Conservation (phyloP, 192 early-diverging fungal species). For the Gorgonomyces haynaldii region DNA sequence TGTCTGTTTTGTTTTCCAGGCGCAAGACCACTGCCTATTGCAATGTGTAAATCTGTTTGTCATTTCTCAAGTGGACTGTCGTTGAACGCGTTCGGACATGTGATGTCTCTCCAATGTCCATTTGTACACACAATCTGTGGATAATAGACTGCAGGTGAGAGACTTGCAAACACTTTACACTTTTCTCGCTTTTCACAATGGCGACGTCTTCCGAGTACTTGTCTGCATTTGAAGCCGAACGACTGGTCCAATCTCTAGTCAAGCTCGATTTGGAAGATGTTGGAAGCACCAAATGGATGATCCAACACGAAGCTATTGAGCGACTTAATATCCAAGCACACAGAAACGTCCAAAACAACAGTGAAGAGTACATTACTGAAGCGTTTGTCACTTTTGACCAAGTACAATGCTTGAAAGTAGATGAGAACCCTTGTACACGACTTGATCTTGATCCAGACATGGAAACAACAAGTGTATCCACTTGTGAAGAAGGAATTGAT, state of each 20-base stretch:
- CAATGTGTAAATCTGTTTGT: too few species aligned
- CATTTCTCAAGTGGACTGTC: too few species aligned
- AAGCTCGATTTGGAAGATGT: constrained; percentile 13
- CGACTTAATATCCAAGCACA: constrained; percentile 41
- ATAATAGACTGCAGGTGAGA: too few species aligned
- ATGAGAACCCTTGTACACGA: constrained; percentile 25
- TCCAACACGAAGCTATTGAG: constrained; percentile 32
- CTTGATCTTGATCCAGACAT: constrained; percentile 27
- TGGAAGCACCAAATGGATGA: constrained; percentile 28
- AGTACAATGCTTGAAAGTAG: constrained; percentile 22
- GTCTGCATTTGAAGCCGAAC: constrained; percentile 19
- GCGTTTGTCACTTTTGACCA: constrained; percentile 21
- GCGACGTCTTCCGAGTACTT: constrained; percentile 1
- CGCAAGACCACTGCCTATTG: too few species aligned
- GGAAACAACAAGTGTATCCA: constrained; percentile 34
- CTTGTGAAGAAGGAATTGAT: constrained; percentile 12
- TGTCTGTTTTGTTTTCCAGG: too few species aligned
- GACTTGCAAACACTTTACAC: too few species aligned
- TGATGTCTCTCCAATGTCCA: too few species aligned
- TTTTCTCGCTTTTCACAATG: too few species aligned
- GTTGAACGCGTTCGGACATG: too few species aligned
- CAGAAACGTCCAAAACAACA: constrained; percentile 19
- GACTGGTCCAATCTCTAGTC: constrained; percentile 9
- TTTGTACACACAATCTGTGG: too few species aligned
- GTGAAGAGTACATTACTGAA: constrained; percentile 36